Base-by-base conservation (phyloP, 2,329 filamentous ascomycete genomes). In the Elsinoe batatas region DNA sequence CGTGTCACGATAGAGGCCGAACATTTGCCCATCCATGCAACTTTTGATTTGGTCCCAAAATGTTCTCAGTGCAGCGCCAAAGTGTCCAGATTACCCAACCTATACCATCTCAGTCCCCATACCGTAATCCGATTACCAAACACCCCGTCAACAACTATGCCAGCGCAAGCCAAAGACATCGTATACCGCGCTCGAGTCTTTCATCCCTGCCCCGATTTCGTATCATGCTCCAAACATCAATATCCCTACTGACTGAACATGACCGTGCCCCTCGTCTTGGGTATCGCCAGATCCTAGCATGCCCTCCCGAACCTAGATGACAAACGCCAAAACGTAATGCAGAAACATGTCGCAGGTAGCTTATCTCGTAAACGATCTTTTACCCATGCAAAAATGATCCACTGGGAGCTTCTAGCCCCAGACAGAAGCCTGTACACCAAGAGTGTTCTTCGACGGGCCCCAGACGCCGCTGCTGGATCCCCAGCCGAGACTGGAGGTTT, bases 391-490 rank as follows among this genome's bases (percentile, higher is more conserved):
- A 30, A 7, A 30, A 30, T 30, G 26, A 30, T 30, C 26, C 26
- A 8, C 8, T 30, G 26, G 46, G 10, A 35, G 17, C 10, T 35
- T 43, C 65, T 84, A 96, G 64, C 91, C 91, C 91, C 91, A 97
- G 63, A 96, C 91, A 61, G 89, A 94, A 61, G 91, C 90, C 69
- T 94, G 89, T 59, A 91, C 87, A 61, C 90, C 88, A 59, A 94
- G 82, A 51, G 83, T 82, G 61, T 84, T 87, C 65, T 87, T 88
- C 65, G 64, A 62, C 18, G 84, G 85, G 58, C 89, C 87, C 91
- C 91, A 95, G 44, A 91, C 88, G 37, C 84, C 85, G 61, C 84
- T 85, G 62, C 87, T 85, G 67, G 83, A 85, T 56, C 87, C 84
- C 91, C 91, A 95, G 60, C 74, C 74, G n/a, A 71, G 65, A 42